Conservation (phyloP, 2,329 filamentous ascomycete genomes). For the Talaromyces sp. region DNA sequence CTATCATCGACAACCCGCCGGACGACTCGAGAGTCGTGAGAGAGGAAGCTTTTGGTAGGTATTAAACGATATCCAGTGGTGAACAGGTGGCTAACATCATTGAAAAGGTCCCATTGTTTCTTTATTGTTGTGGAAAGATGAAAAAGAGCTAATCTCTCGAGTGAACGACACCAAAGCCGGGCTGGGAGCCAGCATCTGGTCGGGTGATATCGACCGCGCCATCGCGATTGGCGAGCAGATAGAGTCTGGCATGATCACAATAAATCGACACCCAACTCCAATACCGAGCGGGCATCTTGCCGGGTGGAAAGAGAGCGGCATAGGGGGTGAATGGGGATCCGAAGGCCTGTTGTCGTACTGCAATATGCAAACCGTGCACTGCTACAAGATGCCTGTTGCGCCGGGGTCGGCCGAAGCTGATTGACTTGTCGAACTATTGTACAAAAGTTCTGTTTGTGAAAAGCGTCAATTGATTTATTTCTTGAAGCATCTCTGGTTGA, state of each 20-base stretch:
- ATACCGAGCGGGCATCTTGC: slow-evolving; percentile 15
- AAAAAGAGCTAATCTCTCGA: slow-evolving; percentile 40
- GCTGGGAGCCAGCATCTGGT: slow-evolving; percentile 44
- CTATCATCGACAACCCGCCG: slow-evolving; percentile 52
- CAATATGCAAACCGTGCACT: slow-evolving; percentile 14
- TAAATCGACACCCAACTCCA: slow-evolving; percentile 24
- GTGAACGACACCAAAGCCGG: slow-evolving; percentile 43
- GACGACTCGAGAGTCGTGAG: slow-evolving; percentile 49
- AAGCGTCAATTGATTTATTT: too few relatives aligned
- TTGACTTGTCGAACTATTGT: neutral
- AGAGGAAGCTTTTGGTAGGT: slow-evolving; percentile 54
- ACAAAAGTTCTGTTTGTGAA: neutral
- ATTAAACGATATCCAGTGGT: neutral
- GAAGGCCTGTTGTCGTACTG: slow-evolving; percentile 21
- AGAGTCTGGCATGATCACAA: slow-evolving; percentile 40
- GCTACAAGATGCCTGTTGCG: slow-evolving; percentile 13
- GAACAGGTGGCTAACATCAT: neutral
- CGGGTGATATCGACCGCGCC: slow-evolving; percentile 41
- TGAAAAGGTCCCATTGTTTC: slow-evolving; percentile 53
- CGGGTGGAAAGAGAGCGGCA: slow-evolving; percentile 27
- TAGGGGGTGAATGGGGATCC: slow-evolving; percentile 25
- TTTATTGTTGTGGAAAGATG: slow-evolving; percentile 53
- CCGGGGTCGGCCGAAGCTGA: slow-evolving; percentile 12
- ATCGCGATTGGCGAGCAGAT: slow-evolving; percentile 39
- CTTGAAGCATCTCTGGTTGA: too few relatives aligned